Base-by-base conservation (phyloP, 176 grass and related monocot genomes). In the Melocanna baccifera region DNA sequence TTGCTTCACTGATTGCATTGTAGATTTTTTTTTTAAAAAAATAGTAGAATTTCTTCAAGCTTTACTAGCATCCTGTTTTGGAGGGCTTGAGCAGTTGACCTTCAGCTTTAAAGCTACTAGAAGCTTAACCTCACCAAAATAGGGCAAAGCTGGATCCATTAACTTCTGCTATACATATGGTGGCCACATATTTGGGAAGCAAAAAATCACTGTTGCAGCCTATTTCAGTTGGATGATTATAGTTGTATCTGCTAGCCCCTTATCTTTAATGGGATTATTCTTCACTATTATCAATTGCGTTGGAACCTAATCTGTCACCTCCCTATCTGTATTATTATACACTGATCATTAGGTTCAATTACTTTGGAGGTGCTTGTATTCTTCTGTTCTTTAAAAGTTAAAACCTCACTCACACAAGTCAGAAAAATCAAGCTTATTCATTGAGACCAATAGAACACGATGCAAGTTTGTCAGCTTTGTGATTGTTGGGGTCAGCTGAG, bases 331-430 rank as follows among this genome's bases (percentile, higher is more conserved):
- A 56, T 36, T 51, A 64, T 4, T 48, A 51, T 84, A 41, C 22
- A 16, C 30, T 69, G 41, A 14, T 84, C 1, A 4, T 79, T 22
- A 46, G 70, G n/a, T 26, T 62, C 15, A 78, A 18, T 71, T 18
- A 48, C 45, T 65, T 80, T 19, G 70, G 28, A 50, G 37, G 50
- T 66, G 9, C 16, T 71, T 78, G 13, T 42, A 37, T 71, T 63
- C 7, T 69, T 88, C 23, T 84, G 69, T 58, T 34, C 28, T 18
- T 83, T 18, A 65, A 78, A 71, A n/a, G n/a, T n/a, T n/a, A n/a
- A n/a, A 36, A 20, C 11, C 58, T 26, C 6, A 20, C 41, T 62
- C 18, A 28, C 20, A 73, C 26, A 70, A 56, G 43, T 77, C 5
- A 9, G 25, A 40, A 58, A 41, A 82, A 40, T 86, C 46, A 37